These are phyloP conservation scores for Amphicarpaea edgeworthii DNA, from an alignment of 306 rosid genomes.

Conservation along the genomic window DNA sequence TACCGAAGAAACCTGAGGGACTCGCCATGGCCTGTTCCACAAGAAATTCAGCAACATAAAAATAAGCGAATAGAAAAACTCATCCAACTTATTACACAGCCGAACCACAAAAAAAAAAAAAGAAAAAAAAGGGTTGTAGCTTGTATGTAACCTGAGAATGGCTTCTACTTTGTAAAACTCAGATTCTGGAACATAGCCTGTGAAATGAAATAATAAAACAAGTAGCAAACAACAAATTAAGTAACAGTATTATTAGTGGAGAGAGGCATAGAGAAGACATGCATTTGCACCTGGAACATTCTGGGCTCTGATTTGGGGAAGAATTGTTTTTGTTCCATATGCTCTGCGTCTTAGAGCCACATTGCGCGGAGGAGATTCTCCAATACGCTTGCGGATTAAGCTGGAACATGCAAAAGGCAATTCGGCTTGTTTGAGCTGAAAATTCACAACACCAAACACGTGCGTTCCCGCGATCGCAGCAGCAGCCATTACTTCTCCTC, in stretches of 20 bases:
- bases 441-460: conserved; percentile 34
- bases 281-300: conserved; percentile 54
- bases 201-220: not conserved
- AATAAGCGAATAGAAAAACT: conserved; percentile 8
- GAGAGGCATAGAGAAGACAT: not conserved
- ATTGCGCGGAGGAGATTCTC: conserved; percentile 44
- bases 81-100: not conserved
- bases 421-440: conserved; percentile 43
- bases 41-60: conserved; percentile 53
- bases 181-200: conserved; percentile 73
- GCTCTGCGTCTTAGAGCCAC: conserved; percentile 50
- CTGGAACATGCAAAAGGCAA: conserved; percentile 40
- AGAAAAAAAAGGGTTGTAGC: conserved; percentile 35
- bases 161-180: conserved; percentile 95
- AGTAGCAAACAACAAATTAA: conserved; percentile 13
- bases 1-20: conserved; percentile 85
- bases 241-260: not conserved
- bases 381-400: conserved; percentile 34
- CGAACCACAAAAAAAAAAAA: not conserved
- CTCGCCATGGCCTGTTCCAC: conserved; percentile 82
- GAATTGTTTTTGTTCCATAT: conserved; percentile 46
- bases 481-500: conserved; percentile 54
- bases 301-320: conserved; percentile 71
- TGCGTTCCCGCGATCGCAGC: conserved; percentile 50
- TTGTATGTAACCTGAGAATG: conserved; percentile 67